Evolutionary conservation across 2,329 filamentous ascomycete species (phyloP).

Genomic region (Venturia oleaginea): DNA sequence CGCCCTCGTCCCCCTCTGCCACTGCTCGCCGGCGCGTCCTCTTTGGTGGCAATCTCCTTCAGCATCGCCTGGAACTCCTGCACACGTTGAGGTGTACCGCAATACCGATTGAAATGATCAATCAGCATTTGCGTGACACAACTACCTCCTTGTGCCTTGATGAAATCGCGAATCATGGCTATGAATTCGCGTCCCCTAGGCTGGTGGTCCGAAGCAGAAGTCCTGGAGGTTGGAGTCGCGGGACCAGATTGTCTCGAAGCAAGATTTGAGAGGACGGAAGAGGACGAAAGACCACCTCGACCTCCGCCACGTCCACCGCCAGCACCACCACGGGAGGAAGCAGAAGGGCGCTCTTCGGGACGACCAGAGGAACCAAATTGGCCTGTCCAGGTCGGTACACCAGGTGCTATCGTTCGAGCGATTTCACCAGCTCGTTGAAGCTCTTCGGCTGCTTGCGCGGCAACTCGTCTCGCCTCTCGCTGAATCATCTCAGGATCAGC

Average conservation of each 20-base stretch:
- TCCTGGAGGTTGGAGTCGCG: conserved; percentile 7
- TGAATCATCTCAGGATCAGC: conserved; percentile 73
- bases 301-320: conserved; percentile 21
- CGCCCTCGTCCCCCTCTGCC: not conserved
- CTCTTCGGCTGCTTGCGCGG: conserved; percentile 66
- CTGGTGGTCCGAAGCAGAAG: conserved; percentile 16
- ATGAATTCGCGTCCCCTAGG: conserved; percentile 36
- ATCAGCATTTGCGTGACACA: conserved; percentile 79
- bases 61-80: conserved; percentile 77
- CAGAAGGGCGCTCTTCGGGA: conserved; percentile 45
- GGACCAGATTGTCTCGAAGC: conserved; percentile 17
- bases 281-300: conserved; percentile 30
- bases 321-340: conserved; percentile 18
- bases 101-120: conserved; percentile 80
- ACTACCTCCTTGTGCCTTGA: conserved; percentile 65
- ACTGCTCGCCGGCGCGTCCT: conserved; percentile 33
- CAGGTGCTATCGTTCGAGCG: conserved; percentile 64
- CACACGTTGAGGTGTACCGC: conserved; percentile 57
- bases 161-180: conserved; percentile 62
- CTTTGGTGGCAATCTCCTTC: conserved; percentile 63
- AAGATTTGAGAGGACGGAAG: conserved; percentile 32
- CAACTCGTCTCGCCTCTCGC: conserved; percentile 71
- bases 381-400: conserved; percentile 90
- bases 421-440: conserved; percentile 64
- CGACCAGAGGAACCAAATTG: conserved; percentile 69